A percentile compares a stretch with the other conserved stretches of the same genome.
These are phyloP conservation scores for Aspergillus unguis DNA, from an alignment of 2,329 filamentous ascomycete genomes.

Conservation along the genomic window DNA sequence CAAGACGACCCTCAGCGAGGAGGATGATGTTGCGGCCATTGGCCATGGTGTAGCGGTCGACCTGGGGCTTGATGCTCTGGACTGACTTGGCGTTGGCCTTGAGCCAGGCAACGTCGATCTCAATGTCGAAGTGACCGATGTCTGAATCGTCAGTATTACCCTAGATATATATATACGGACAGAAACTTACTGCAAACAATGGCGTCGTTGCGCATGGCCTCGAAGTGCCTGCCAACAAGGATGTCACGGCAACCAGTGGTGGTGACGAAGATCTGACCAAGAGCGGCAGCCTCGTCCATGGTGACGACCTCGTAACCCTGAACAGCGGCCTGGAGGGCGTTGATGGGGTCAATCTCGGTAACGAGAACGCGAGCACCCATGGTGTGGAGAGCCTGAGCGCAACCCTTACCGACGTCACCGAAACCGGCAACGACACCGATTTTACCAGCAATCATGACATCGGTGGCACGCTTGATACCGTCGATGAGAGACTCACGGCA, in stretches of 20 bases:
- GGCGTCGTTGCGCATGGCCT: conserved; percentile 92
- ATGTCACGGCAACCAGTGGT: conserved; percentile 99
- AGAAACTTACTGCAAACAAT: conserved; percentile 84
- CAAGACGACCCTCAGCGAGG: conserved; percentile 94
- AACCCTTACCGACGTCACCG: conserved; percentile 99
- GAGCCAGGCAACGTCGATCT: conserved; percentile 99
- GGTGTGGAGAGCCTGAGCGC: conserved; percentile 88
- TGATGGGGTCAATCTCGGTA: conserved; percentile 98
- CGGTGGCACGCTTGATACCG: conserved; percentile 99
- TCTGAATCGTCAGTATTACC: conserved; percentile 47
- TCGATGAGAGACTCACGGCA: conserved; percentile 98
- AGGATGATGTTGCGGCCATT: conserved; percentile 97
- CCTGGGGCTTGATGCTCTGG: conserved; percentile 99
- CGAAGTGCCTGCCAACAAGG: conserved; percentile 85
- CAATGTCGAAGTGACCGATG: conserved; percentile 99
- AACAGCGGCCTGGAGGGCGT: conserved; percentile 97
- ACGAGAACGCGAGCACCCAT: conserved; percentile 97
- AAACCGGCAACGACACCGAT: conserved; percentile 95
- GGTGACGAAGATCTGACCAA: conserved; percentile 98
- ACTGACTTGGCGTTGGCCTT: conserved; percentile 93
- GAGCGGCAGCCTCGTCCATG: conserved; percentile 90
- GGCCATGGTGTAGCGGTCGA: conserved; percentile 94
- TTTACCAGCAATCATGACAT: conserved; percentile 99
- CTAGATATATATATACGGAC: neutral
- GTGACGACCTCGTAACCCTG: conserved; percentile 94